Percentiles rank a stretch among this genome's conserved stretches.
phyloP scores from a whole-genome alignment of 2,329 filamentous ascomycete species.

The Penicillium sp. region DNA sequence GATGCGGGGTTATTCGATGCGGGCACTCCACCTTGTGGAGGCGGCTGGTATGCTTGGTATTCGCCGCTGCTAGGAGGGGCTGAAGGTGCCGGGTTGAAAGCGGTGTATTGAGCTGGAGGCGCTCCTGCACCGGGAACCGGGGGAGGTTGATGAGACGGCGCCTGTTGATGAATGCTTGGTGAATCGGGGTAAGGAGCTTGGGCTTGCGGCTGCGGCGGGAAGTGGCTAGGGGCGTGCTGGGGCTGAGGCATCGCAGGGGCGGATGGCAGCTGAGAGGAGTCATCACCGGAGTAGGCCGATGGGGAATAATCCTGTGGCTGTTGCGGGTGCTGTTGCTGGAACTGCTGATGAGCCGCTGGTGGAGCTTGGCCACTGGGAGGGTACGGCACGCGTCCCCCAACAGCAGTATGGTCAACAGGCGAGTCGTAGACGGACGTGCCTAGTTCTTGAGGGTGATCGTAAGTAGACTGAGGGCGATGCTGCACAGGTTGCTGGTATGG shows the following conservation, averaged over 20 bases:
- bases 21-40: slow-evolving; percentile 33
- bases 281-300: slow-evolving; percentile 44
- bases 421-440: slow-evolving; percentile 79
- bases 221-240: slow-evolving; percentile 26
- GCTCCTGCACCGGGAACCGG: slow-evolving; percentile 37
- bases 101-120: slow-evolving; percentile 39
- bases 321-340: slow-evolving; percentile 33
- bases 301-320: slow-evolving; percentile 45
- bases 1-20: slow-evolving; percentile 45
- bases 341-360: slow-evolving; percentile 33
- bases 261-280: slow-evolving; percentile 28
- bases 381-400: slow-evolving; percentile 39
- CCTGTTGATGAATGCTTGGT: slow-evolving; percentile 33
- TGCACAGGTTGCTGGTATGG: slow-evolving; percentile 45
- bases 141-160: slow-evolving; percentile 40
- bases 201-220: slow-evolving; percentile 25
- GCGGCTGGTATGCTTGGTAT: slow-evolving; percentile 45
- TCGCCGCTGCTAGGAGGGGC: slow-evolving; percentile 28
- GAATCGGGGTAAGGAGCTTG: slow-evolving; percentile 39
- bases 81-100: slow-evolving; percentile 29
- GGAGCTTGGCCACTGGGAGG: slow-evolving; percentile 32
- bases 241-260: slow-evolving; percentile 17
- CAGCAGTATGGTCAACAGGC: slow-evolving; percentile 56
- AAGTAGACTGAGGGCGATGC: slow-evolving; percentile 69
- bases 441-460: slow-evolving; percentile 75